These are phyloP conservation scores for Boletus eberwhitei DNA, from an alignment of 768 basidiomycete genomes.

Conservation along the genomic window DNA sequence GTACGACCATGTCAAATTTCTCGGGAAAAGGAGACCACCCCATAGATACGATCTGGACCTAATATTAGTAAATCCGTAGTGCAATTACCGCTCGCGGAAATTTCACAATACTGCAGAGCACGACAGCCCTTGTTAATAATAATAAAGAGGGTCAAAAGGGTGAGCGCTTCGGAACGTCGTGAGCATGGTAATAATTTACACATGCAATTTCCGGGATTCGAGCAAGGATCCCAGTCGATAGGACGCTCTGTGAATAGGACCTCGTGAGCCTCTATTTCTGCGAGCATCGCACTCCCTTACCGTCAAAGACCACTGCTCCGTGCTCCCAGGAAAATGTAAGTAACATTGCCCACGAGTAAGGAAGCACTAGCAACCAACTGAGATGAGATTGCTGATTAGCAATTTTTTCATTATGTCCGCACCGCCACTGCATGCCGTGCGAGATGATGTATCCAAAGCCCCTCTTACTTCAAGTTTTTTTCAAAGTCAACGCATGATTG, in stretches of 20 bases:
- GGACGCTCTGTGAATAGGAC: constrained; percentile 9
- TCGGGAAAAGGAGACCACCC: constrained; percentile 16
- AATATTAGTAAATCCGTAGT: constrained; percentile 26
- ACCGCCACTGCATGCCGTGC: constrained; percentile 29
- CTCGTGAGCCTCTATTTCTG: constrained; percentile 1
- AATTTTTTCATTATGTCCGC: constrained; percentile 24
- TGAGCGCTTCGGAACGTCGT: not conserved
- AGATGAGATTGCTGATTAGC: constrained; percentile 25
- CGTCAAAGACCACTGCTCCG: constrained; percentile 17
- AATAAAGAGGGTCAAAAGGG: not conserved
- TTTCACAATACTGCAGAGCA: constrained; percentile 24
- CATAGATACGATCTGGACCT: constrained; percentile 23
- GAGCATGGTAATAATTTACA: constrained; percentile 15
- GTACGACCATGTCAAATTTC: constrained; percentile 21
- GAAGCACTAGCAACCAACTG: constrained; percentile 26
- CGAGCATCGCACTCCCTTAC: constrained; percentile 17
- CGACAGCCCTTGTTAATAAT: constrained; percentile 9
- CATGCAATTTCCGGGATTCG: constrained; percentile 25
- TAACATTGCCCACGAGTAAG: constrained; percentile 27
- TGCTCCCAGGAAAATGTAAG: constrained; percentile 25
- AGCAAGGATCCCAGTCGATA: constrained; percentile 16
- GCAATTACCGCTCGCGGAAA: constrained; percentile 30
- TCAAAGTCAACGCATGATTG: constrained; percentile 18
- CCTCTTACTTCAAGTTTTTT: constrained; percentile 1
- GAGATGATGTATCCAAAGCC: constrained; percentile 21